Conservation (phyloP, 257 asterid genomes). For the Solanum okadae region DNA sequence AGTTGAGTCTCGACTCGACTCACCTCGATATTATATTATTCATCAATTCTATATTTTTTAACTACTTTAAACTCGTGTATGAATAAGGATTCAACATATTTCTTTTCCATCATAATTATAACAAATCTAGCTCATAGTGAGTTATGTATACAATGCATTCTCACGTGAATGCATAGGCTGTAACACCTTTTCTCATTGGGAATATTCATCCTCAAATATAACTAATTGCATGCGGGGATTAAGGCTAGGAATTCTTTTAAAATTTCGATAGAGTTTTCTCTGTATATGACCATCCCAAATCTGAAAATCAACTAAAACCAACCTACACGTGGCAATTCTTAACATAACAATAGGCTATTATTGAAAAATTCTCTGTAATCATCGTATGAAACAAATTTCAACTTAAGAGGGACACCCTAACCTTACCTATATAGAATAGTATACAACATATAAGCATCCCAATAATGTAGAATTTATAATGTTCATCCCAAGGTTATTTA, state of each 20-base stretch:
- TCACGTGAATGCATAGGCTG: no score
- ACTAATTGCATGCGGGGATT: background rate
- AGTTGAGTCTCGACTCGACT: no score
- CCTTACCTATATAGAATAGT: background rate
- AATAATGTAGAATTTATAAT: no score
- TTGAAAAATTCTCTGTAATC: no score
- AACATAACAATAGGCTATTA: background rate
- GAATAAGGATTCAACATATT: no score
- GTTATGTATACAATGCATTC: no score
- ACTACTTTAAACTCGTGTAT: no score
- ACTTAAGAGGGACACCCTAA: background rate
- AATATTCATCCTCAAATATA: background rate
- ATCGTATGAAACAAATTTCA: no score
- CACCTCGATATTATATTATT: no score
- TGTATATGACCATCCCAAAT: background rate
- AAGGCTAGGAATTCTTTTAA: background rate
- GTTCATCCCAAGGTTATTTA: background rate
- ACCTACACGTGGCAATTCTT: background rate
- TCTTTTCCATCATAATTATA: no score
- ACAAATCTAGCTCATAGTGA: no score
- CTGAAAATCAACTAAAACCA: background rate
- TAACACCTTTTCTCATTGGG: background rate
- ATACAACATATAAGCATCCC: background rate
- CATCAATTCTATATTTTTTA: no score
- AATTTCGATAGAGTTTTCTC: background rate